Percentiles rank a stretch among this genome's conserved stretches.
Evolutionary conservation across 805 yeast genomes (phyloP).

Genomic region (Candida verbasci): DNA sequence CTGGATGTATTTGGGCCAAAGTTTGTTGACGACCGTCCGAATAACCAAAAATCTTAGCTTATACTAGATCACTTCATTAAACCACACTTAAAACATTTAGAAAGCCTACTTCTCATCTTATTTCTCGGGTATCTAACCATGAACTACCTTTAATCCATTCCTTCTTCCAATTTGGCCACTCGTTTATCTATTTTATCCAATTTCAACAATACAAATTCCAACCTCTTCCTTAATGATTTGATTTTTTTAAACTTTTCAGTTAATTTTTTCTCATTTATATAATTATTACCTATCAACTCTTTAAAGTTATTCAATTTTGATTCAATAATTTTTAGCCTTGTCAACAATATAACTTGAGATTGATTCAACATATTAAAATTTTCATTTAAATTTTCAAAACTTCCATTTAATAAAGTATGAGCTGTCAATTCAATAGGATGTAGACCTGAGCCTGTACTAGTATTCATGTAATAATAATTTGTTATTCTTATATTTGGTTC

Average conservation of each 20-base stretch:
- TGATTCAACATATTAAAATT: constrained; percentile 51
- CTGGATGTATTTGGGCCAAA: too few species aligned
- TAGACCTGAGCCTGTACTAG: too few species aligned
- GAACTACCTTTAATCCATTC: too few species aligned
- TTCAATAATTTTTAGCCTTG: constrained; percentile 43
- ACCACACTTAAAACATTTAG: too few species aligned
- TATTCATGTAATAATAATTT: not conserved
- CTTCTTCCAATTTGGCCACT: constrained; percentile 15
- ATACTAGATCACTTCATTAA: too few species aligned
- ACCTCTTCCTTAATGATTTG: constrained; percentile 26
- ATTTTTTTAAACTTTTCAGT: constrained; percentile 17
- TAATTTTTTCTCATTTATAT: constrained; percentile 17
- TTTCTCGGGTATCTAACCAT: too few species aligned
- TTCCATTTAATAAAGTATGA: constrained; percentile 50
- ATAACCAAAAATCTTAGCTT: too few species aligned
- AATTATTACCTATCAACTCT: constrained; percentile 13
- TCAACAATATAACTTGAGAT: constrained; percentile 50
- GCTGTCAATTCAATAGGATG: constrained; percentile 61
- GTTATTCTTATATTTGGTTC: too few species aligned
- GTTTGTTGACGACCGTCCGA: too few species aligned
- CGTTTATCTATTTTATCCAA: constrained; percentile 35
- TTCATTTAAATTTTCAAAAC: constrained; percentile 48
- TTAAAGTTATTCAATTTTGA: constrained; percentile 25
- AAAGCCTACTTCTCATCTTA: too few species aligned
- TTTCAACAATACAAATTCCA: constrained; percentile 22